Base-by-base conservation (phyloP, 768 basidiomycete genomes). In the Trichaptum fuscoviolaceum region DNA sequence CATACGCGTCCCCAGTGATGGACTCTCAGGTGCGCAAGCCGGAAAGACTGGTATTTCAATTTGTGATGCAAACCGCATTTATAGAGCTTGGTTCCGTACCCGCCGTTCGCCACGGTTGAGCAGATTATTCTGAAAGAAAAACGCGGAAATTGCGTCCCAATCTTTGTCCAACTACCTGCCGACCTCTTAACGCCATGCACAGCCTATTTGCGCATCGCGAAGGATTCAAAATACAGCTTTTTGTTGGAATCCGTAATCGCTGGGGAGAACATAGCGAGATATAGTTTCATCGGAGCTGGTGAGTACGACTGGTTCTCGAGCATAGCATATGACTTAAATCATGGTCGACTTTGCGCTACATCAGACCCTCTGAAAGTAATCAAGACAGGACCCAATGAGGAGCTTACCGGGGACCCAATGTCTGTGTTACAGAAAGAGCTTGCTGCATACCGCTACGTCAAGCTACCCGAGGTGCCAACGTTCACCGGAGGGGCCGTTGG, bases 401-500 rank as follows among this genome's bases (percentile, higher is more conserved):
- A 94, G 64, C 77, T 86, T 67, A 82, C 84, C 35, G 97, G 96
- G 0, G 97, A 99, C 75, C 97, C 97, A 15, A 87, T 95, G 83
- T 75, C 79, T 30, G 85, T 84, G 27, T 84, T 99, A 59, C 91
- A 99, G 78, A 88, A 86, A 71, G 95, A 96, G 75, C 85, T 99
- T 24, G 80, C 88, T 7, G 80, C 90, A 64, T 93, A 99, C 80
- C 84, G 90, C 76, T 97, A 96, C 75, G 85, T 97, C 77, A 91
- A 91, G 75, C 87, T 97, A 26, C 95, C 95, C 5, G 92, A 96
- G 75, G 83, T 96, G 36, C 89, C 93, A 1, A 96, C 96, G 0
- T 97, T 99, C 75, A 96, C 95, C 59, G 97, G 97, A 60, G 97
- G 97, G 59, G 96, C 96, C 1, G 93, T 99, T 73, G 97, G 97